phyloP scores from a whole-genome alignment of 2,329 filamentous ascomycete species.

The Xylaria sp. region DNA sequence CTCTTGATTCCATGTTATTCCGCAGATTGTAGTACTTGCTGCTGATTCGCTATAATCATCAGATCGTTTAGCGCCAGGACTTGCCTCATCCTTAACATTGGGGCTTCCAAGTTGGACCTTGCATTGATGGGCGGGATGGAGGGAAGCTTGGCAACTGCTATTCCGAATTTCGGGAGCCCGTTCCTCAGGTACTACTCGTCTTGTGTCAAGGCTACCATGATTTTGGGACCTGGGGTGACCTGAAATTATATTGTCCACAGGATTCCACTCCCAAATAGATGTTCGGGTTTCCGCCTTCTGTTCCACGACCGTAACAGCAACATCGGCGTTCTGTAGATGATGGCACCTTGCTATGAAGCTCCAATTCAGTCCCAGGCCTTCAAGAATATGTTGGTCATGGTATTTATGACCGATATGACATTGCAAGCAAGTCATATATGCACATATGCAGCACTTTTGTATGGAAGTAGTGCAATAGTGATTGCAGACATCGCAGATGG shows the following conservation, averaged over 20 bases:
- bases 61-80: neutral
- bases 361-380: constrained; percentile 32
- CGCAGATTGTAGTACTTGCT: neutral
- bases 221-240: neutral
- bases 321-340: neutral
- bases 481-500: constrained; percentile 30
- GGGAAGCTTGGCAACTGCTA: too few species aligned
- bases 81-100: neutral
- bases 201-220: neutral
- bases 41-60: neutral
- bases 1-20: neutral
- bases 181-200: neutral
- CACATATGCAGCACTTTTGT: constrained; percentile 35
- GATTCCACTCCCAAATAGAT: neutral
- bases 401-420: constrained; percentile 33
- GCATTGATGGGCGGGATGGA: neutral
- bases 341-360: neutral
- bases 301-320: neutral
- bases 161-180: neutral
- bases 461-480: constrained; percentile 22
- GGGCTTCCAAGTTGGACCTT: neutral
- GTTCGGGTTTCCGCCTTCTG: neutral
- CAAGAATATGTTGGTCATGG: constrained; percentile 33
- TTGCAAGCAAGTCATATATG: constrained; percentile 31
- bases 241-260: neutral